Percentiles rank a stretch among this genome's conserved stretches.
Evolutionary conservation across 108 stramenopile genomes (phyloP).

Genomic region (Halocafeteria seosinensis): DNA sequence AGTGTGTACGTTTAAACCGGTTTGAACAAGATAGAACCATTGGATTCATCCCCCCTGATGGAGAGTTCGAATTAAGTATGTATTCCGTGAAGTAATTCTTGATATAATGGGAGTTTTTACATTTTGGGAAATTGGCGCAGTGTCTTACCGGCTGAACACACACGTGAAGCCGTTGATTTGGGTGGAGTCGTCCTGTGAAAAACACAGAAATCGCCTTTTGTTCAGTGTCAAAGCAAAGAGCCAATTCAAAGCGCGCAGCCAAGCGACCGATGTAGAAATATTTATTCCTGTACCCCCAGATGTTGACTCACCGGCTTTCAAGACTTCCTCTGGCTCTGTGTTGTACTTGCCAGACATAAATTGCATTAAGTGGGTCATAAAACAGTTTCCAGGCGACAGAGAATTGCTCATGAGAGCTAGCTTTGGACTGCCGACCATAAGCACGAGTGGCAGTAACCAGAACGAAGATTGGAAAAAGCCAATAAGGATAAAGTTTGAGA

Average conservation of each 20-base stretch:
- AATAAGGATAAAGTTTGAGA: conserved; percentile 87
- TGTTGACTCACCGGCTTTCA: conserved; percentile 95
- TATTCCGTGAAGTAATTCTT: too few species aligned
- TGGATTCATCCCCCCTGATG: conserved; percentile 96
- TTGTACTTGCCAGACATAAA: conserved; percentile 93
- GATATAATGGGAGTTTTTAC: too few species aligned
- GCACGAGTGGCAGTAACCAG: conserved; percentile 52
- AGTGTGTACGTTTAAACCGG: conserved; percentile 87
- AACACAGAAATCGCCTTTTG: conserved; percentile 80
- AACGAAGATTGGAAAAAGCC: conserved; percentile 70
- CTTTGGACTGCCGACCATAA: conserved; percentile 89
- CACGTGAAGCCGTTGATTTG: conserved; percentile 97
- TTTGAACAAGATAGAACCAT: conserved; percentile 99
- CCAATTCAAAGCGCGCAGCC: conserved; percentile 84
- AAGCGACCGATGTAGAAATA: conserved; percentile 98
- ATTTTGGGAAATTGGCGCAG: too few species aligned
- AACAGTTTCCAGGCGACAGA: conserved; percentile 61
- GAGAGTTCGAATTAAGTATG: conserved; percentile 95
- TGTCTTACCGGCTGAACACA: conserved; percentile 94
- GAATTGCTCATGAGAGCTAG: conserved; percentile 97
- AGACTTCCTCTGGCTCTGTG: conserved; percentile 70
- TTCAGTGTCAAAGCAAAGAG: conserved; percentile 98
- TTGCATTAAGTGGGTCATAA: conserved; percentile 88
- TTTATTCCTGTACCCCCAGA: conserved; percentile 94
- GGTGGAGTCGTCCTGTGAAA: conserved; percentile 95